Evolutionary conservation across 805 yeast species (phyloP), one percentile per base, ranked within the genome.

Genomic region (Nematodospora valgi): DNA sequence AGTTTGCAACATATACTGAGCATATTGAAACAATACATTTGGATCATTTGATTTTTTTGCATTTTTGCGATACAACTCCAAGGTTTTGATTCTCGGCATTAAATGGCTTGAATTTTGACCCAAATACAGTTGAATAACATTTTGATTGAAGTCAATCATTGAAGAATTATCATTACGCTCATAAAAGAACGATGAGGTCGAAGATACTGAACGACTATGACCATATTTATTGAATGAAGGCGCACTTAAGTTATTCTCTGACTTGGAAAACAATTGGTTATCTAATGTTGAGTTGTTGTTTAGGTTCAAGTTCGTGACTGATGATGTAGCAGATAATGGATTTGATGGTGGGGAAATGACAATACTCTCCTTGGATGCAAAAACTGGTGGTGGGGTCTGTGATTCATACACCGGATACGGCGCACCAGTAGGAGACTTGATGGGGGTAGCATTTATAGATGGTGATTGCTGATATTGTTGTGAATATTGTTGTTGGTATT

Each of bases 21-120:
- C 96, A 54, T 86, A 88, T 51, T 87, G 87, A 58, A 87, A 86
- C 47, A 88, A 73, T n/a, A 86, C 82, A 13, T 75, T 78, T 0
- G 96, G 95, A 51, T 91, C 96, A 51, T 80, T 82, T 14, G 87
- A 76, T 49, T 81, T 85, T 48, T 82, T 82, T 4, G 94, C 96
- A 52, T 86, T 89, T 45, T 82, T 74, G 36, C 93, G 73, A 64
- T 91, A 89, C 68, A 86, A 70, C 46, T 89, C 96, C 39, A 91
- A 76, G 4, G 96, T 88, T 53, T 84, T 79, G 60, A 82, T 72
- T 44, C 93, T 72, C 13, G 95, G 89, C 49, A 83, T 59, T 43
- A 89, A 60, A 9, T 76, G 61, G 12, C 58, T 52, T 14, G 72
- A 59, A 42, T 70, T 67, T 15, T 32, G 41, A n/a, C 82, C 82